These are phyloP conservation scores for Lathyrus aphaca DNA, from an alignment of 306 rosid genomes.

Conservation along the genomic window DNA sequence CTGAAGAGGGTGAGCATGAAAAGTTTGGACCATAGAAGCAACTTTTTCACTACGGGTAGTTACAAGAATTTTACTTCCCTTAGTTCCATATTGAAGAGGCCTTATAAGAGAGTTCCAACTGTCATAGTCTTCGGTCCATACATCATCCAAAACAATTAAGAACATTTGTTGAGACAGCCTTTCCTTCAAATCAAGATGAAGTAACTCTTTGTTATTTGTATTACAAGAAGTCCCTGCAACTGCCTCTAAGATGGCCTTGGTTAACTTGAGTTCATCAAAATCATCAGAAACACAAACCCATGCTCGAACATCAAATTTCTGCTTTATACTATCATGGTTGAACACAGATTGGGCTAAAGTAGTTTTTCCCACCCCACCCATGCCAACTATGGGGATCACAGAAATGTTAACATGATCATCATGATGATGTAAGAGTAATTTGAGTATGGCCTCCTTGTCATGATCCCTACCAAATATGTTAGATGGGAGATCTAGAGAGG, in stretches of 20 bases:
- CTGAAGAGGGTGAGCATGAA: background rate
- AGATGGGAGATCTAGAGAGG: background rate
- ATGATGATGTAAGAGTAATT: too few relatives aligned
- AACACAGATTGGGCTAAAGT: background rate
- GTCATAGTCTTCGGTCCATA: too few relatives aligned
- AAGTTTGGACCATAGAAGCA: constrained; percentile 7
- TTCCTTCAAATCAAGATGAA: background rate
- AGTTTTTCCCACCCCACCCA: too few relatives aligned
- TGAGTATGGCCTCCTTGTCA: too few relatives aligned
- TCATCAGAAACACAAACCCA: constrained; percentile 13
- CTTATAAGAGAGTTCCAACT: too few relatives aligned
- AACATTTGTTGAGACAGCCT: background rate
- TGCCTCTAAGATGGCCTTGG: background rate
- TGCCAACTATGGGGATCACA: too few relatives aligned
- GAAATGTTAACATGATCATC: too few relatives aligned
- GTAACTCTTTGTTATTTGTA: background rate
- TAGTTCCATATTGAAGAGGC: too few relatives aligned
- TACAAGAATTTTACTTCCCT: too few relatives aligned
- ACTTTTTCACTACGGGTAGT: too few relatives aligned
- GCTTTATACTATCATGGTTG: background rate
- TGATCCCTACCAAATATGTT: background rate
- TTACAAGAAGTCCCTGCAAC: background rate
- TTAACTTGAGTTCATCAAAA: background rate
- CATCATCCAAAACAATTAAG: background rate
- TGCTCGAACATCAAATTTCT: background rate